A percentile compares a stretch with the other conserved stretches of the same genome.
These are phyloP conservation scores for Cymbopogon flexuosus DNA, from an alignment of 202 grass and related monocot species.

Conservation along the genomic window DNA sequence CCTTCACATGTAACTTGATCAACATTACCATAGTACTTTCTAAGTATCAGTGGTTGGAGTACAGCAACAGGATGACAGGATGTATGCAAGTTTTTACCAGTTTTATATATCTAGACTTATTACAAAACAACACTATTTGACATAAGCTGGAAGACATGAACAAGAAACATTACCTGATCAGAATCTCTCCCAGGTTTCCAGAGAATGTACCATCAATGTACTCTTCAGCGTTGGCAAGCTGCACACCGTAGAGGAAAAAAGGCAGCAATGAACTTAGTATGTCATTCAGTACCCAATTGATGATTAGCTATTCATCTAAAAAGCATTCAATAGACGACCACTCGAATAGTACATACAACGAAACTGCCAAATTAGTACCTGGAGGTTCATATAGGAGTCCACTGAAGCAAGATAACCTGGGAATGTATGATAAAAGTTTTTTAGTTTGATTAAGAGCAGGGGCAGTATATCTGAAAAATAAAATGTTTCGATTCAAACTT, in stretches of 20 bases:
- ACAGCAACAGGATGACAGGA: not conserved
- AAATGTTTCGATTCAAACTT: not conserved
- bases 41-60: not conserved
- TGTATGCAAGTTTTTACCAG: not conserved
- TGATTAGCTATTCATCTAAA: not conserved
- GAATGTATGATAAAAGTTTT: not conserved
- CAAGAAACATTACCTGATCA: constrained; percentile 51
- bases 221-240: constrained; percentile 89
- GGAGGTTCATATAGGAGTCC: constrained; percentile 88
- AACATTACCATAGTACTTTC: not conserved
- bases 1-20: constrained; percentile 17
- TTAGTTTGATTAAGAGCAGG: not conserved
- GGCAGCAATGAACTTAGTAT: not conserved
- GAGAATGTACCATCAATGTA: constrained; percentile 80
- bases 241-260: not conserved
- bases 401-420: constrained; percentile 80
- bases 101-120: not conserved
- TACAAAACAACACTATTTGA: not conserved
- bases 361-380: constrained; percentile 40
- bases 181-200: constrained; percentile 80
- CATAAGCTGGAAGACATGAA: not conserved
- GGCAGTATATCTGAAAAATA: constrained; percentile 1
- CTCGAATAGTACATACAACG: not conserved
- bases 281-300: not conserved
- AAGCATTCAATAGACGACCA: not conserved